Base-by-base conservation (phyloP, 345 rosid genomes). In the Eucalyptus erythrocorys region DNA sequence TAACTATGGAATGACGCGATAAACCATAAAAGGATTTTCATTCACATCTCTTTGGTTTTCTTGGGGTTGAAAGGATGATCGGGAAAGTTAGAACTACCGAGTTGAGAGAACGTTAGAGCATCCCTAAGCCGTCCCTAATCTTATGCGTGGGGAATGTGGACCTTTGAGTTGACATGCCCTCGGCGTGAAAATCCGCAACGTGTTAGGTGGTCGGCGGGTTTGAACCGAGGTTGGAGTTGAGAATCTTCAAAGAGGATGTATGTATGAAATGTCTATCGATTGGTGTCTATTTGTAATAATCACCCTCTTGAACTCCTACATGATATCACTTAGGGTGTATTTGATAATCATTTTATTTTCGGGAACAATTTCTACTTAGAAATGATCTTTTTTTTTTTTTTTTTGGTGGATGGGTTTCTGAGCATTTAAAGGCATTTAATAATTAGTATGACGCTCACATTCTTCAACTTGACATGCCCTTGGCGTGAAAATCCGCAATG, bases 271-370 rank as follows among this genome's bases (percentile, higher is more conserved):
- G 81, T 17, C 21, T 34, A 68, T 4, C 81, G 3, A 68, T 32
- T 8, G 13, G 21, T 34, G 80, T 68, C 12, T 66, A 34, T 68
- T 51, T 51, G 57, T 19, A 51, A 51, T 26, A 51, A 51, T 51
- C 26, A 51, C 10, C 26, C 26, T 51, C 26, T 51, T 8, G 21
- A 24, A 51, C 10, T 26, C 8, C 16, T 3, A 11, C 47, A 37
- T 40, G 82, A 3, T 19, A 40, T 30, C 5, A 10, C 8, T 40
- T 40, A 17, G 8, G 10, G 26, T 51, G 22, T 51, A 10, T 51
- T 51, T 51, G 57, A 1, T 1, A 21, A 21, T 2, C 2, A 51
- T 51, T 51, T 1, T 21, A 1, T 51, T 51, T 21, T 21, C 0
- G 0, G 1, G 2, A 51, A 51, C 22, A 21, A 51, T 21, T 51